Evolutionary conservation across 192 early-diverging fungal species (phyloP).

Genomic region (Podila epicladia): DNA sequence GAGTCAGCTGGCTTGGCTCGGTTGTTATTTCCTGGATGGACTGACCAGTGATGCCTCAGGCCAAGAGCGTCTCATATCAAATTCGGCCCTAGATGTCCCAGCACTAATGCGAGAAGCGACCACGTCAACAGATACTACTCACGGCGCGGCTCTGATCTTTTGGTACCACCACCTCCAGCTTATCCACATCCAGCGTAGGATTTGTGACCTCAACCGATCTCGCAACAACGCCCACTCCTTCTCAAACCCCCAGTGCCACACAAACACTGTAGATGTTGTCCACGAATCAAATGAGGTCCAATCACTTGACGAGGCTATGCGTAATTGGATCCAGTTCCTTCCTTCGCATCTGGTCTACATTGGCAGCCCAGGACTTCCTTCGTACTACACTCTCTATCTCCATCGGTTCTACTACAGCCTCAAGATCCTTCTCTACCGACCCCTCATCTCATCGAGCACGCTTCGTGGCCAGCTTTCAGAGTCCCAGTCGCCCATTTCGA

Average conservation of each 20-base stretch:
- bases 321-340: not conserved
- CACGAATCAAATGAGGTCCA: not conserved
- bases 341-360: not conserved
- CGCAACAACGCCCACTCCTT: not conserved
- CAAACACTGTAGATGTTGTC: no score
- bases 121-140: conserved; percentile 5
- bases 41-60: conserved; percentile 15
- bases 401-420: conserved; percentile 41
- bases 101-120: conserved; percentile 29
- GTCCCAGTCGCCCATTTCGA: conserved; percentile 11
- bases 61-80: conserved; percentile 9
- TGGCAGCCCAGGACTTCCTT: not conserved
- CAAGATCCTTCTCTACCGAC: conserved; percentile 30
- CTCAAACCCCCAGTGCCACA: not conserved
- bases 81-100: conserved; percentile 15
- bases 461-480: conserved; percentile 11
- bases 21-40: conserved; percentile 35
- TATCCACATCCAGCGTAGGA: conserved; percentile 21
- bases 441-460: conserved; percentile 8
- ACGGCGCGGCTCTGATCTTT: conserved; percentile 30
- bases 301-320: not conserved
- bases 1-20: conserved; percentile 30
- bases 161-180: conserved; percentile 42
- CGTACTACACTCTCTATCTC: conserved; percentile 41
- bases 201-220: conserved; percentile 29